phyloP scores from a whole-genome alignment of 2,329 filamentous ascomycete genomes.

The Corinectria fuckeliana region DNA sequence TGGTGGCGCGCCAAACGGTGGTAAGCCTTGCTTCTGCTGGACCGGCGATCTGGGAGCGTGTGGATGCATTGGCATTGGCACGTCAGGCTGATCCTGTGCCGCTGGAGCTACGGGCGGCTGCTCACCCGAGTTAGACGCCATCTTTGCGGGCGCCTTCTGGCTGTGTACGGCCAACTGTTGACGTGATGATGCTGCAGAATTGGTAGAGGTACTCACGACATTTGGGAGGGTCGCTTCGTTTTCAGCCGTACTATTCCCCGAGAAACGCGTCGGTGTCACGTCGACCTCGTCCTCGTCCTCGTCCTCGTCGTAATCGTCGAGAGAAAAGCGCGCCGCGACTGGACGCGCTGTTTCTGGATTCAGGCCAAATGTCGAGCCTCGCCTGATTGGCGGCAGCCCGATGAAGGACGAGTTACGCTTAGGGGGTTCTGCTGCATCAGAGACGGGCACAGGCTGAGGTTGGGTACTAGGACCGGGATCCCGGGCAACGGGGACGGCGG shows the following conservation, averaged over 20 bases:
- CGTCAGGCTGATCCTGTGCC: neutral
- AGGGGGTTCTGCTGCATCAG: slow-evolving; percentile 36
- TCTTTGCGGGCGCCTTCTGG: slow-evolving; percentile 12
- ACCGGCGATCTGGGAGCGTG: slow-evolving; percentile 7
- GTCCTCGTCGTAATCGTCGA: slow-evolving; percentile 44
- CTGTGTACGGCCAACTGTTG: slow-evolving; percentile 3
- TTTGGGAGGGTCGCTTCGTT: neutral
- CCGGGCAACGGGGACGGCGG: slow-evolving; percentile 12
- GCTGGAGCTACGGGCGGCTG: slow-evolving; percentile 9
- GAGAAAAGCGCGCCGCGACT: slow-evolving; percentile 42
- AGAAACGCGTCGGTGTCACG: slow-evolving; percentile 8
- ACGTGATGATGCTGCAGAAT: slow-evolving; percentile 9
- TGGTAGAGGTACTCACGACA: neutral
- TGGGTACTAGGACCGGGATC: slow-evolving; percentile 20
- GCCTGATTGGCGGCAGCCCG: slow-evolving; percentile 64
- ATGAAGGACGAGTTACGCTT: slow-evolving; percentile 59
- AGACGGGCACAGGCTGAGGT: slow-evolving; percentile 3
- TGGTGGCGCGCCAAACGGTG: slow-evolving; percentile 16
- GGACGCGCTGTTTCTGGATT: slow-evolving; percentile 43
- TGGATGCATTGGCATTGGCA: slow-evolving; percentile 14
- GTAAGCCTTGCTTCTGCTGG: slow-evolving; percentile 17
- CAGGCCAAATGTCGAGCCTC: slow-evolving; percentile 62
- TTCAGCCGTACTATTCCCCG: slow-evolving; percentile 12
- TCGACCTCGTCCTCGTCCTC: slow-evolving; percentile 28
- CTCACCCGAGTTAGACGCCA: slow-evolving; percentile 7